Evolutionary conservation across 106 monocot species (phyloP), one percentile per base, ranked within the genome.

Genomic region (Dendrobium officinale): DNA sequence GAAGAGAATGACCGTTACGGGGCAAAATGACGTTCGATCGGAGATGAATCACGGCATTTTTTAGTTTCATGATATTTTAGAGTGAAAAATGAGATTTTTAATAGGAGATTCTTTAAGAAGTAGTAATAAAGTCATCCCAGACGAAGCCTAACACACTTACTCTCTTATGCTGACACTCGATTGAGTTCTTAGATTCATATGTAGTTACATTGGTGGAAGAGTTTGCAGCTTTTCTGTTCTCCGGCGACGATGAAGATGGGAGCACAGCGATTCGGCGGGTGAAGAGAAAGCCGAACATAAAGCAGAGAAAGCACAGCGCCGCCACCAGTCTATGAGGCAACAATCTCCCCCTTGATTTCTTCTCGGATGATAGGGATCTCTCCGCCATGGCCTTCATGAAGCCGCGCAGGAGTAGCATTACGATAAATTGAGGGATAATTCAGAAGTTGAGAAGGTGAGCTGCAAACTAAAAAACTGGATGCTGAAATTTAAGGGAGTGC

Each of bases 241-340:
- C 13, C 4, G 76, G 27, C 9, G 77, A 27, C 0, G 75, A 47
- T 8, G 67, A 47, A 2, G 79, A 43, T n/a, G 81, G 79, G 9
- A 55, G 20, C 13, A 80, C 11, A 61, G 54, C 70, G 41, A 83
- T 55, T 13, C 78, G 81, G 17, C 84, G 75, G 41, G 83, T 88
- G 40, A 91, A 78, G 56, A 95, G 82, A 27, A 91, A 64, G 4
- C 92, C 96, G 2, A 81, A 19, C 47, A 90, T 56, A 81, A 96
- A 93, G 87, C 90, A 79, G 19, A 81, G 78, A 2, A 85, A 41
- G 83, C 89, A 90, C 6, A 96, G 87, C 27, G 59, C 67, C 5
- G 72, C 24, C n/a, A 90, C 66, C 1, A 80, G 84, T 55, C 90
- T 93, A 11, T 88, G 81, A 4, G 86, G 72, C 55, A 90, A 44